Conservation (phyloP, 768 basidiomycete genomes). For the Cystobasidium onofrii region DNA sequence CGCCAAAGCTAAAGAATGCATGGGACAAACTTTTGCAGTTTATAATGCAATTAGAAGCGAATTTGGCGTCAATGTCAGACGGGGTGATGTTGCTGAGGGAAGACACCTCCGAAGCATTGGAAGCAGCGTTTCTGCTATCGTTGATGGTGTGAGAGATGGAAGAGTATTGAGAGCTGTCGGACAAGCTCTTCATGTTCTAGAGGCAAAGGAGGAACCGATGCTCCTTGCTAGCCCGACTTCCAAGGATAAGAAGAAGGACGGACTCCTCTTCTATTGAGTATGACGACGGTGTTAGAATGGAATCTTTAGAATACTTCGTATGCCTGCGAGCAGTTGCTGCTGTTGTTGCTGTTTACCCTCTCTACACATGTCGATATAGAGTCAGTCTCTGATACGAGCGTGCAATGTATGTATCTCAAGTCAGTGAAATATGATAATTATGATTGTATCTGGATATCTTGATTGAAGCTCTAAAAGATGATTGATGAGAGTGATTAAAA, state of each 20-base stretch:
- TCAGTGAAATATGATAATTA: too few relatives aligned
- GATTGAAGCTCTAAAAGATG: too few relatives aligned
- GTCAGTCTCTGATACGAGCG: too few relatives aligned
- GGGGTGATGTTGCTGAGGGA: constrained; percentile 24
- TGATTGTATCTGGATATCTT: too few relatives aligned
- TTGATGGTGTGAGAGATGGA: constrained; percentile 13
- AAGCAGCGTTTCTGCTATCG: constrained; percentile 7
- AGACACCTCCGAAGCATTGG: constrained; percentile 5
- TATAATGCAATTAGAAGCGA: constrained; percentile 6
- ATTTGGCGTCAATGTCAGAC: constrained; percentile 13
- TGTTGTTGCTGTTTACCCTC: too few relatives aligned
- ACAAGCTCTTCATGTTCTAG: background rate
- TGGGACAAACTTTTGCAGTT: constrained; percentile 23
- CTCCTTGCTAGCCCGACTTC: background rate
- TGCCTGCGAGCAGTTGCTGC: too few relatives aligned
- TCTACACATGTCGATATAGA: too few relatives aligned
- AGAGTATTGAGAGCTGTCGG: constrained; percentile 12
- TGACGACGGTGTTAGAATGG: too few relatives aligned
- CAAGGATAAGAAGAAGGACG: constrained; percentile 4
- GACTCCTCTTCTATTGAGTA: background rate
- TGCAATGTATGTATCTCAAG: too few relatives aligned
- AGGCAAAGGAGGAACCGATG: background rate
- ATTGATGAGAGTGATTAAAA: too few relatives aligned
- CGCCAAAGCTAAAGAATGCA: constrained; percentile 9
- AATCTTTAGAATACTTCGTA: too few relatives aligned